Percentiles rank a stretch among this genome's conserved stretches.
phyloP scores from a whole-genome alignment of 1,139 yeast genomes.

The Hyphopichia buzzinii region DNA sequence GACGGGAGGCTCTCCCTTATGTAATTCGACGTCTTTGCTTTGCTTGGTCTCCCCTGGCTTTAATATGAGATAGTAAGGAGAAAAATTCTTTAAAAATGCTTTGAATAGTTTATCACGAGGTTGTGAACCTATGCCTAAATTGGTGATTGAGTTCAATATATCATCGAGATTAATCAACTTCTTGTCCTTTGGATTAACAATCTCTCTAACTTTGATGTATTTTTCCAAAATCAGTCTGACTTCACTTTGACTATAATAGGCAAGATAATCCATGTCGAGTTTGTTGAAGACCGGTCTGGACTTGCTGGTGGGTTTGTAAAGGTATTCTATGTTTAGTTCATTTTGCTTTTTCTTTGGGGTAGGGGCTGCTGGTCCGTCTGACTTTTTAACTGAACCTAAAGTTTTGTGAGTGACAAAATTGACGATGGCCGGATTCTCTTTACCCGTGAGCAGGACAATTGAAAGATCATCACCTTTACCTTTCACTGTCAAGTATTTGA shows the following conservation, averaged over 20 bases:
- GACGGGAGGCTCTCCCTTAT: conserved; percentile 67
- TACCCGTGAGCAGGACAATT: conserved; percentile 49
- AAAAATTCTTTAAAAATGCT: conserved; percentile 50
- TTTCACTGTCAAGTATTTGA: conserved; percentile 59
- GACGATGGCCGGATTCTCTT: conserved; percentile 48
- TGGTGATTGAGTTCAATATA: conserved; percentile 24
- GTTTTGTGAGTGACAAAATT: conserved; percentile 63
- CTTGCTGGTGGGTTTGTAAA: conserved; percentile 56
- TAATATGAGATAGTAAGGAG: conserved; percentile 56
- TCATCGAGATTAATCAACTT: conserved; percentile 58
- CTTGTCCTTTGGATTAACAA: conserved; percentile 46
- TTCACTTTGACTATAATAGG: conserved; percentile 52
- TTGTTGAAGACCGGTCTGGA: conserved; percentile 51
- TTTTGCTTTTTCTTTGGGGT: conserved; percentile 14
- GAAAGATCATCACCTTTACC: conserved; percentile 76
- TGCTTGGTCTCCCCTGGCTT: conserved; percentile 41
- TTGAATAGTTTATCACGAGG: conserved; percentile 54
- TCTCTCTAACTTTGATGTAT: conserved; percentile 53
- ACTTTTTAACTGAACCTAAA: conserved; percentile 1
- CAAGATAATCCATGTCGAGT: conserved; percentile 31
- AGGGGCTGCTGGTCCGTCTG: neutral
- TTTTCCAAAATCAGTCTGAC: conserved; percentile 49
- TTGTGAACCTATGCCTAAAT: conserved; percentile 22
- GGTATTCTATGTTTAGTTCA: conserved; percentile 35
- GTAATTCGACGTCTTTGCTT: conserved; percentile 31